Evolutionary conservation across 2,329 filamentous ascomycete species (phyloP).

Genomic region (Colletotrichum scovillei): DNA sequence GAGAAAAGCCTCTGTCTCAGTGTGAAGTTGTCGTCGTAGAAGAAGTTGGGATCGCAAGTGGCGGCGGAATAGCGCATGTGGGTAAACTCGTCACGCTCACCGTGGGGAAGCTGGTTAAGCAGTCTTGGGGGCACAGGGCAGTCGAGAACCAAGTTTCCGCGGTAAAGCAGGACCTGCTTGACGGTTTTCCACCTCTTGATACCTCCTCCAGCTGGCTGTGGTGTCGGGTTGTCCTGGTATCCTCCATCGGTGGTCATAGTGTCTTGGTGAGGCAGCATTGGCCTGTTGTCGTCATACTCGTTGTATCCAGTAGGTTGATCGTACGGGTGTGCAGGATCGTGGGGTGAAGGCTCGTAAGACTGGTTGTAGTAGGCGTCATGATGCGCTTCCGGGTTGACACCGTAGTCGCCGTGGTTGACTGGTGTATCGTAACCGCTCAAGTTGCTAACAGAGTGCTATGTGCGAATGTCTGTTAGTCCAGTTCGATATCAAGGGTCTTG

Average conservation of each 20-base stretch:
- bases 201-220: conserved; percentile 63
- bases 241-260: conserved; percentile 54
- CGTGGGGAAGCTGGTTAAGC: conserved; percentile 88
- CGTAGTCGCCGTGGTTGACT: conserved; percentile 73
- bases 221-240: conserved; percentile 57
- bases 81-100: conserved; percentile 90
- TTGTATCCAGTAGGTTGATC: conserved; percentile 31
- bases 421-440: conserved; percentile 52
- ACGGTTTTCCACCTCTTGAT: conserved; percentile 97
- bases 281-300: conserved; percentile 77
- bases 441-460: conserved; percentile 64
- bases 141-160: conserved; percentile 95
- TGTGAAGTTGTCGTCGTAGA: conserved; percentile 90
- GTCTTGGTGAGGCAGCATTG: conserved; percentile 78
- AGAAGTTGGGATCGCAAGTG: conserved; percentile 91
- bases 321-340: conserved; percentile 69
- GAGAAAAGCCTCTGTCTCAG: conserved; percentile 91
- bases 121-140: conserved; percentile 93
- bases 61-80: conserved; percentile 95
- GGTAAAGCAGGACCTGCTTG: conserved; percentile 97
- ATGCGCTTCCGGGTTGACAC: conserved; percentile 84
- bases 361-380: conserved; percentile 89
- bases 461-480: not conserved
- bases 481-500: not conserved
- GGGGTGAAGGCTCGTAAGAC: conserved; percentile 78